Conservation (phyloP, 2,329 filamentous ascomycete species). For the Xylaria sp. region DNA sequence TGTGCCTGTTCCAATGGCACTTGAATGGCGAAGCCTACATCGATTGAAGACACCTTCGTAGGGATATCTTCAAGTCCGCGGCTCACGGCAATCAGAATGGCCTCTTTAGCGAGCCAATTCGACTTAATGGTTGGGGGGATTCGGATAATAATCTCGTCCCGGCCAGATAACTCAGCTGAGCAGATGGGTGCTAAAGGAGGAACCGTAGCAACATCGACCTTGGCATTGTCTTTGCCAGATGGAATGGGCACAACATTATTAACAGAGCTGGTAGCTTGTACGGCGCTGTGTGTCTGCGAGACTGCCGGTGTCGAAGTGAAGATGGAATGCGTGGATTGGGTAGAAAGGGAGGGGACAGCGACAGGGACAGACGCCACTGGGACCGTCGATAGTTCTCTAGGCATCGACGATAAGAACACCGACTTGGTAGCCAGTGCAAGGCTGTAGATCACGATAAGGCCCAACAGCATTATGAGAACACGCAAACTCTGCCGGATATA, state of each 20-base stretch:
- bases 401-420: constrained; percentile 28
- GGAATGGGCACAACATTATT: constrained; percentile 49
- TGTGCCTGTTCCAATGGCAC: constrained; percentile 60
- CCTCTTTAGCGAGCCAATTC: constrained; percentile 61
- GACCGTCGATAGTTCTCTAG: constrained; percentile 39
- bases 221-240: constrained; percentile 47
- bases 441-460: constrained; percentile 31
- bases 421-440: constrained; percentile 32
- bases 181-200: constrained; percentile 48
- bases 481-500: constrained; percentile 29
- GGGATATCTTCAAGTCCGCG: constrained; percentile 55
- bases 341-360: constrained; percentile 30
- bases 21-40: constrained; percentile 59
- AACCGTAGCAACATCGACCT: constrained; percentile 31
- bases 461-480: constrained; percentile 27
- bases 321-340: constrained; percentile 33
- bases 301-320: constrained; percentile 37
- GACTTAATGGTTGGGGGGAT: constrained; percentile 58
- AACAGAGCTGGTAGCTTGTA: constrained; percentile 41
- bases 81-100: constrained; percentile 61
- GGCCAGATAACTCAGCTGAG: constrained; percentile 52
- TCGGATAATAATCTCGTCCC: constrained; percentile 59
- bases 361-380: constrained; percentile 42
- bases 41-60: constrained; percentile 53
- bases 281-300: constrained; percentile 42